phyloP scores from a whole-genome alignment of 257 asterid genomes.

The Solanum chiquidenum region DNA sequence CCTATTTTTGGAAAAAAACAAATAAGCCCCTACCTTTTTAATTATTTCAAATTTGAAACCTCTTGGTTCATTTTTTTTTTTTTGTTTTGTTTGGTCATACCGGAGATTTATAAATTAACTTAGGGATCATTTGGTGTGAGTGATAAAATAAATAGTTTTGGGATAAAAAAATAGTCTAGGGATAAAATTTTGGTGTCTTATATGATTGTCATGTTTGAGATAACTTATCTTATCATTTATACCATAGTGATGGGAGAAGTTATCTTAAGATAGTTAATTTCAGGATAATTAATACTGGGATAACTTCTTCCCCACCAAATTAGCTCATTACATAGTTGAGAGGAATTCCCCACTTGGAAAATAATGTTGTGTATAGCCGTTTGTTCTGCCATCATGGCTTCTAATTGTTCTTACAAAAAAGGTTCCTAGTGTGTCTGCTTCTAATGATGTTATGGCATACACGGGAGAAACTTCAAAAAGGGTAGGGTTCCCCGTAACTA shows the following conservation, averaged over 20 bases:
- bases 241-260: too few relatives aligned
- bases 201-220: not conserved
- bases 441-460: not conserved
- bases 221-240: too few relatives aligned
- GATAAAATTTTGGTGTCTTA: not conserved
- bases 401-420: too few relatives aligned
- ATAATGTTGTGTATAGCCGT: not conserved
- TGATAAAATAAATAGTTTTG: not conserved
- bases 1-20: not conserved
- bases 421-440: not conserved
- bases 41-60: not conserved
- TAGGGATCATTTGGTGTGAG: not conserved
- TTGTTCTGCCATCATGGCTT: not conserved
- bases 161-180: too few relatives aligned
- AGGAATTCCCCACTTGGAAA: too few relatives aligned
- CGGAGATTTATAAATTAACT: too few relatives aligned
- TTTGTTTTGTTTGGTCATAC: too few relatives aligned
- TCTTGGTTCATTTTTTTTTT: not conserved
- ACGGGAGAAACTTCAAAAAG: not conserved
- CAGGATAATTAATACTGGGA: too few relatives aligned
- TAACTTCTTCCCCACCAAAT: not conserved
- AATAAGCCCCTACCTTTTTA: not conserved
- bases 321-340: too few relatives aligned
- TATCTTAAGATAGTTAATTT: too few relatives aligned
- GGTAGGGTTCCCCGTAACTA: not conserved